A percentile compares a stretch with the other conserved stretches of the same genome.
Conservation (phyloP, 108 stramenopile species). For the Nitzschia putrida region DNA sequence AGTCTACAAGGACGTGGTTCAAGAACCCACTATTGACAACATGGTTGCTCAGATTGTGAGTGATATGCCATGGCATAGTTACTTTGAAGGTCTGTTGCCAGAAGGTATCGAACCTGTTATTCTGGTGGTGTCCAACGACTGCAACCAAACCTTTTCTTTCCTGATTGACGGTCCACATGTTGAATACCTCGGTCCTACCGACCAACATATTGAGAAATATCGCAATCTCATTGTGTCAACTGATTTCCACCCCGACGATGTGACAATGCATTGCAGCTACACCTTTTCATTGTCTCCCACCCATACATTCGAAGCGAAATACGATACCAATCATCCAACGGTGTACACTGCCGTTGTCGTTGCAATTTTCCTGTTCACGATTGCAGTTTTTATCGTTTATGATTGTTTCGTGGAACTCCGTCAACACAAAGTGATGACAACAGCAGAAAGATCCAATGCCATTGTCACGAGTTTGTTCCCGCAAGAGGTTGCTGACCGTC, state of each 20-base stretch:
- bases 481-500: slow-evolving; percentile 23
- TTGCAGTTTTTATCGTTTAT: slow-evolving; percentile 48
- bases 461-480: slow-evolving; percentile 64
- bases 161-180: slow-evolving; percentile 36
- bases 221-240: slow-evolving; percentile 10
- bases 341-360: slow-evolving; percentile 33
- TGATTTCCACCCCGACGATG: slow-evolving; percentile 3
- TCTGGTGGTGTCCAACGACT: background rate
- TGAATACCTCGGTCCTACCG: slow-evolving; percentile 43
- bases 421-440: slow-evolving; percentile 34
- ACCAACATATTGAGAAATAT: slow-evolving; percentile 47
- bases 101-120: background rate
- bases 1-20: background rate
- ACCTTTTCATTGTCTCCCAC: background rate
- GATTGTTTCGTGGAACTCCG: slow-evolving; percentile 55
- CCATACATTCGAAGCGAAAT: background rate
- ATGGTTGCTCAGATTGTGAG: background rate
- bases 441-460: slow-evolving; percentile 41
- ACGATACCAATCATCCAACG: background rate
- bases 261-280: background rate
- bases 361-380: slow-evolving; percentile 52
- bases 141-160: slow-evolving; percentile 41
- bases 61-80: slow-evolving; percentile 10
- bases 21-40: background rate
- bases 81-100: slow-evolving; percentile 20